phyloP scores from a whole-genome alignment of 176 grass and related monocot species.

The Guadua angustifolia region DNA sequence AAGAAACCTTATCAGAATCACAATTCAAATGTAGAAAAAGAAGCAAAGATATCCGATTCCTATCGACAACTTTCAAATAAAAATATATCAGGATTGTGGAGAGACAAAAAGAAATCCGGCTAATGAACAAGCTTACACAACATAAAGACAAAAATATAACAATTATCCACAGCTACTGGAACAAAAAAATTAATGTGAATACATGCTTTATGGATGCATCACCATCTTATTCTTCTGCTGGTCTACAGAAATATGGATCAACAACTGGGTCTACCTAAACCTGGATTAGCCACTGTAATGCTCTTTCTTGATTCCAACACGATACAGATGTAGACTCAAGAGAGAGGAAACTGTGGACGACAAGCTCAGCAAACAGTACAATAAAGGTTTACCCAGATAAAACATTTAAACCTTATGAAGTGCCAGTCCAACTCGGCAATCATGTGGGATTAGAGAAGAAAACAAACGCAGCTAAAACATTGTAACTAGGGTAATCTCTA shows the following conservation, averaged over 20 bases:
- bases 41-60: neutral
- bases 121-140: slow-evolving; percentile 14
- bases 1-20: slow-evolving; percentile 44
- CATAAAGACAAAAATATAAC: neutral
- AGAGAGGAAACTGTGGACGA: slow-evolving; percentile 2
- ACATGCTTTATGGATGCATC: slow-evolving; percentile 13
- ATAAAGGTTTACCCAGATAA: slow-evolving; percentile 6
- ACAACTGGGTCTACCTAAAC: slow-evolving; percentile 5
- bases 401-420: slow-evolving; percentile 20
- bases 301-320: slow-evolving; percentile 18
- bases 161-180: neutral
- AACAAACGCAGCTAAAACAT: neutral
- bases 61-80: neutral
- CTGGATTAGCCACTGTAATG: slow-evolving; percentile 26
- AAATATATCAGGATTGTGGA: neutral
- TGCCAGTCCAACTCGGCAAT: neutral
- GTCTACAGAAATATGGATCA: slow-evolving; percentile 24
- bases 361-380: neutral
- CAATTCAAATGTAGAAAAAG: slow-evolving; percentile 11
- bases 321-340: neutral
- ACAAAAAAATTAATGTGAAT: slow-evolving; percentile 18
- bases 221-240: neutral
- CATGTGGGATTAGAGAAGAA: neutral
- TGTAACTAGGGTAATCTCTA: neutral
- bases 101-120: neutral